phyloP scores from a whole-genome alignment of 371 early-diverging fungal species.

The Mortierella sp. region DNA sequence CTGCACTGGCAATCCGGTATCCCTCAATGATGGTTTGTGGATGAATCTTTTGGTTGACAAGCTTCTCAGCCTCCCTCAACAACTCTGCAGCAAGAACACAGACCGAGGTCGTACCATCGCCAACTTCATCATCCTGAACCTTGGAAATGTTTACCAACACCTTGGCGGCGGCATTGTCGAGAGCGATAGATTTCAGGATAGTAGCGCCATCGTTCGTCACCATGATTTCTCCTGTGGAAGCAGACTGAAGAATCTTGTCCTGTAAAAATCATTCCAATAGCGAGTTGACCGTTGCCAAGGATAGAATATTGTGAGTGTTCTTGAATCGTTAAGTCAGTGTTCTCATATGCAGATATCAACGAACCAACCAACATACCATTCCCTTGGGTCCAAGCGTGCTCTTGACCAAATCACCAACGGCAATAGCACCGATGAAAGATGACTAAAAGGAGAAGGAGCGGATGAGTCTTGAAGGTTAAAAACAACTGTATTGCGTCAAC shows the following conservation, averaged over 20 bases:
- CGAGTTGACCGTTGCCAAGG: too few species aligned
- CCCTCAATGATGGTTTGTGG: slow-evolving; percentile 99
- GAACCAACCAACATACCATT: slow-evolving; percentile 68
- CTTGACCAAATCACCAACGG: slow-evolving; percentile 98
- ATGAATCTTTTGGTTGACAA: slow-evolving; percentile 95
- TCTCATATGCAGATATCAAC: background rate
- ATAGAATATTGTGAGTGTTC: background rate
- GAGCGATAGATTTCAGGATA: slow-evolving; percentile 97
- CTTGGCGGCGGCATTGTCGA: slow-evolving; percentile 99
- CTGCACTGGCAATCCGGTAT: slow-evolving; percentile 92
- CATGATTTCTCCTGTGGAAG: slow-evolving; percentile 85
- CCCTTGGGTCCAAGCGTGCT: slow-evolving; percentile 90
- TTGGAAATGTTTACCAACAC: slow-evolving; percentile 98
- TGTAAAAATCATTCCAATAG: slow-evolving; percentile 30
- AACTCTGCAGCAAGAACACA: slow-evolving; percentile 98
- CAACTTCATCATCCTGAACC: slow-evolving; percentile 99
- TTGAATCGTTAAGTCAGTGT: background rate
- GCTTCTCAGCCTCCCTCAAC: slow-evolving; percentile 96
- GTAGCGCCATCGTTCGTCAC: slow-evolving; percentile 99
- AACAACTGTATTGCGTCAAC: too few species aligned
- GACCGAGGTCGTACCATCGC: slow-evolving; percentile 99
- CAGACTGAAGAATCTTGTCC: slow-evolving; percentile 98
- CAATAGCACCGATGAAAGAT: slow-evolving; percentile 94
- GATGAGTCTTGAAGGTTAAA: too few species aligned
- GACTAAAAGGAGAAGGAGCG: slow-evolving; percentile 73